Conservation (phyloP, 345 rosid genomes). For the Cochlearia excelsa region DNA sequence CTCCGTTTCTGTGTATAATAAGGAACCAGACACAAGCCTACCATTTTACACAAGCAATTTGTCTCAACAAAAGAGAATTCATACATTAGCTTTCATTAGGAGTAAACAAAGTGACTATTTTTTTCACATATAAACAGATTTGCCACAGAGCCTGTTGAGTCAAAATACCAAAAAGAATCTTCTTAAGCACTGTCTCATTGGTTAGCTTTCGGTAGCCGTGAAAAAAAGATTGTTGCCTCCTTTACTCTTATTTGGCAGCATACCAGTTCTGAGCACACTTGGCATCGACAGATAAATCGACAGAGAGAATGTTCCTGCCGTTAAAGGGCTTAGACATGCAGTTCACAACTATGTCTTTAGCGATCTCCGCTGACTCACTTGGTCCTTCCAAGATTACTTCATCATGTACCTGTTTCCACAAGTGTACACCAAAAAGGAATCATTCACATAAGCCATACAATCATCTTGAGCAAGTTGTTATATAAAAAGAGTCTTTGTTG, state of each 20-base stretch:
- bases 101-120: background rate
- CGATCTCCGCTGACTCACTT: constrained; percentile 69
- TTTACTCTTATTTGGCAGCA: constrained; percentile 58
- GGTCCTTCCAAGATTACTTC: constrained; percentile 98
- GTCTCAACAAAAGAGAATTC: background rate
- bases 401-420: constrained; percentile 71
- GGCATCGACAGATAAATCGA: constrained; percentile 79
- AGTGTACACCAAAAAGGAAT: background rate
- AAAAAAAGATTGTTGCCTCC: background rate
- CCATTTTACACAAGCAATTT: constrained; percentile 6
- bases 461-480: constrained; percentile 8
- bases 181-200: no score
- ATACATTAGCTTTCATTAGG: background rate
- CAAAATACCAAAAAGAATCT: no score
- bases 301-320: constrained; percentile 69
- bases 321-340: constrained; percentile 91
- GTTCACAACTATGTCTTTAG: constrained; percentile 69
- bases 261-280: constrained; percentile 96
- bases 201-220: no score
- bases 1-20: no score
- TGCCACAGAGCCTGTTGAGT: background rate
- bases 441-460: constrained; percentile 8
- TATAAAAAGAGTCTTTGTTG: background rate
- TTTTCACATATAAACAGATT: constrained; percentile 17
- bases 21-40: background rate